These are phyloP conservation scores for Wickerhamiella azyma DNA, from an alignment of 805 yeast species.

Conservation along the genomic window DNA sequence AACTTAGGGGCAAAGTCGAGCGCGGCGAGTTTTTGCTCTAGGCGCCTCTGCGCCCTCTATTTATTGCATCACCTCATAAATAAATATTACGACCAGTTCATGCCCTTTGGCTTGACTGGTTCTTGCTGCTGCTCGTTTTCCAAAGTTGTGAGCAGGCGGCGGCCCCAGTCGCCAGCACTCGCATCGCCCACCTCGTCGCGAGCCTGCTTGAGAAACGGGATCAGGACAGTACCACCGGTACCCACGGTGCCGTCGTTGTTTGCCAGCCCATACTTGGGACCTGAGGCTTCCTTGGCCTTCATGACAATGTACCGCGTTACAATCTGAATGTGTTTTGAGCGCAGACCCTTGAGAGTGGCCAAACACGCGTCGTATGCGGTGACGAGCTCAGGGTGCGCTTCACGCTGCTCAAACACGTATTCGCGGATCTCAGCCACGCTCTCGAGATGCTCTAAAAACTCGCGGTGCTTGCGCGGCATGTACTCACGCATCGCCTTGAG, in stretches of 20 bases:
- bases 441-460: conserved; percentile 51
- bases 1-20: conserved; percentile 18
- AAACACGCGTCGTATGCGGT: conserved; percentile 77
- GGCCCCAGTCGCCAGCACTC: conserved; percentile 90
- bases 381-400: conserved; percentile 39
- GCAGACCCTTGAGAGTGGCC: conserved; percentile 73
- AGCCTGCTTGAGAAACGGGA: conserved; percentile 88
- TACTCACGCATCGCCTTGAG: conserved; percentile 74
- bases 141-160: conserved; percentile 30
- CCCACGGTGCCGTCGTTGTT: conserved; percentile 52
- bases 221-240: conserved; percentile 86
- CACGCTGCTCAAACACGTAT: conserved; percentile 37
- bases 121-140: background rate
- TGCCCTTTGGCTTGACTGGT: conserved; percentile 2
- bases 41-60: too few relatives aligned
- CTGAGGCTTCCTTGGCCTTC: conserved; percentile 41
- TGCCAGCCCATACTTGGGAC: conserved; percentile 38
- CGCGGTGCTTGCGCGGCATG: conserved; percentile 80
- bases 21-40: conserved; percentile 14
- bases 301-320: conserved; percentile 76
- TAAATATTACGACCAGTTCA: conserved; percentile 1
- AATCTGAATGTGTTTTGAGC: conserved; percentile 88
- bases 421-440: conserved; percentile 47
- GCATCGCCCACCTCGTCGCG: conserved; percentile 91
- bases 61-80: too few relatives aligned